Evolutionary conservation across 2,329 filamentous ascomycete species (phyloP), one percentile per base, ranked within the genome.

Genomic region (Neopestalotiopsis sp.): DNA sequence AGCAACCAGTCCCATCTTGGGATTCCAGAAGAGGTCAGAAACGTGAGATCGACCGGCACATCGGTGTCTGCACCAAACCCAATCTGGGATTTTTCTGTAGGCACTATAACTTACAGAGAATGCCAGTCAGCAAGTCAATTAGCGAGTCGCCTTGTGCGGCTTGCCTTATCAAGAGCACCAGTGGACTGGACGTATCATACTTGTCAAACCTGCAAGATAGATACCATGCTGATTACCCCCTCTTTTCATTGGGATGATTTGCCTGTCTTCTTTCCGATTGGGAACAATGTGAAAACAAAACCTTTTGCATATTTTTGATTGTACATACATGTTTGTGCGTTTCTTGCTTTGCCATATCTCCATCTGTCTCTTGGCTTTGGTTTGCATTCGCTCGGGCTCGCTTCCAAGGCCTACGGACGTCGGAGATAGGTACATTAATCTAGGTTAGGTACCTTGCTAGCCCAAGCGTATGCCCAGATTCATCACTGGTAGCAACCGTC

Each of bases 161-260:
- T 59, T 34, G 30, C 57, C 24, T 14, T 34, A 59, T 34, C 57
- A 30, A 14, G 4, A 17, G 24, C 24, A 28, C 30, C 24, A 28
- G 24, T 28, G 24, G 24, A 28, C 24, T 28, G 5, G 7, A 13
- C 24, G 30, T 59, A 59, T n/a, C 57, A 30, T 34, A 17, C 24
- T 59, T 59, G 57, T 59, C 57, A 59, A 59, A 34, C 57, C 57
- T 59, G 57, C 57, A 13, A 17, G 57, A 59, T 34, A 13, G n/a
- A n/a, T 52, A 4, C 45, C 45, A n/a, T n/a, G 17, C 10, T 9
- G 45, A 4, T 20, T 52, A n/a, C 57, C 57, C 57, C 57, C 57
- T 59, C 57, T 6, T 59, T 34, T 32, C 56, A 13, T 17, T 30
- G 57, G 24, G 20, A 30, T 59, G 17, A 17, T 6, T 12, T 59